Evolutionary conservation across 2,329 filamentous ascomycete genomes (phyloP), one percentile per base, ranked within the genome.

Genomic region (Dichotomopilus funicola): DNA sequence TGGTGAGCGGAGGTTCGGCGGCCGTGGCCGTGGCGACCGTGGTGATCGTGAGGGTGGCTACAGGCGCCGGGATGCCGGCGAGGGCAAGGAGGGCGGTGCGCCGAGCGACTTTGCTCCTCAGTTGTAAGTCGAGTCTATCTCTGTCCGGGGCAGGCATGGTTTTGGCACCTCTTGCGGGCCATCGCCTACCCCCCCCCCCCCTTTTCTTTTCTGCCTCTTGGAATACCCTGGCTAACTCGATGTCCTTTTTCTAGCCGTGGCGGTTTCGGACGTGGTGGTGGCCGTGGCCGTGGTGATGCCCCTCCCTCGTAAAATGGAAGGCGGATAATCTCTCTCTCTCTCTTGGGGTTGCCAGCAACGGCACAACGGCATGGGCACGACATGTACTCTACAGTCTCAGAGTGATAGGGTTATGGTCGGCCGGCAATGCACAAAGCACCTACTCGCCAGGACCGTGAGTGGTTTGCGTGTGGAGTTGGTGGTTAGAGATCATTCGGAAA

Each of bases 61-160:
- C 85, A 83, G 91, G 77, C 86, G 91, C 77, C 88, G 91, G 72
- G 90, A 95, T 71, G 86, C 84, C 77, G 87, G 85, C 71, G 86
- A 87, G 75, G 82, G 86, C 75, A 95, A 95, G 85, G 90, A 95
- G 80, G 89, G 89, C 71, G 89, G 86, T 81, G 89, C 90, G 73
- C 88, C 90, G 71, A 88, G 89, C 78, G 89, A 91, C 77, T 96
- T 94, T 76, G 86, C 87, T 78, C 91, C 91, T 73, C 85, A 87
- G 75, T 96, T 96, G 86, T 87, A 77, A 84, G 82, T 59, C n/a
- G 13, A 13, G 19, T 27, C 19, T 27, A 2, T 27, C 19, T 27
- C 19, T 2, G 19, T 27, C 3, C 19, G 19, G 19, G 19, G 19
- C 19, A 27, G 19, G 19, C 19, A 27, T 27, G 19, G 19, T 27